Percentiles rank a stretch among this genome's conserved stretches.
Conservation (phyloP, 352 stramenopile species). For the Globisporangium canariense region DNA sequence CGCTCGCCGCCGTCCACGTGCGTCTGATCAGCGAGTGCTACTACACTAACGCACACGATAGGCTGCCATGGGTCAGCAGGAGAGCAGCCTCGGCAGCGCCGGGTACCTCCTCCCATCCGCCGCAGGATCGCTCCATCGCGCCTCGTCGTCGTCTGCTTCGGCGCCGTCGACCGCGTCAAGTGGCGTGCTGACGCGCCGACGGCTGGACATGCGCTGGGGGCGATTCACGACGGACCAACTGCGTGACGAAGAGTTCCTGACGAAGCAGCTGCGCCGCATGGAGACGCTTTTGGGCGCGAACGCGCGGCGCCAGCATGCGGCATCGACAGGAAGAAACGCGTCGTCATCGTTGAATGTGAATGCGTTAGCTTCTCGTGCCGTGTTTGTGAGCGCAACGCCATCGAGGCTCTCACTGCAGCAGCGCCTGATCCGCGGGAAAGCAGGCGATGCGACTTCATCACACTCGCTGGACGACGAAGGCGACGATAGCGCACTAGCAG, state of each 20-base stretch:
- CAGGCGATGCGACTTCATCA: conserved; percentile 9
- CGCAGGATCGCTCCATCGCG: not conserved
- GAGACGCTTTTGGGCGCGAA: conserved; percentile 38
- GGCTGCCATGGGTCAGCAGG: conserved; percentile 11
- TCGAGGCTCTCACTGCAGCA: conserved; percentile 13
- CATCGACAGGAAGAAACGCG: not conserved
- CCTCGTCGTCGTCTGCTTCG: not conserved
- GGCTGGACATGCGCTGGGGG: conserved; percentile 65
- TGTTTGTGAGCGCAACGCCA: conserved; percentile 18
- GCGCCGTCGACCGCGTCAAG: not conserved
- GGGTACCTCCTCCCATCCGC: conserved; percentile 4
- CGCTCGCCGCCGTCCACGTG: no score
- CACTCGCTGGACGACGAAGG: conserved; percentile 12
- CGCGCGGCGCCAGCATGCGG: conserved; percentile 13
- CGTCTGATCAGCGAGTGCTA: no score
- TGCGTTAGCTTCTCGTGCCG: not conserved
- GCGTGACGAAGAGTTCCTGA: conserved; percentile 62
- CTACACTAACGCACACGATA: not conserved
- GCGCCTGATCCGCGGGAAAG: conserved; percentile 16
- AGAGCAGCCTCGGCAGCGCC: conserved; percentile 14
- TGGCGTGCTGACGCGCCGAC: conserved; percentile 9
- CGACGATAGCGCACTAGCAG: conserved; percentile 19
- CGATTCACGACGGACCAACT: conserved; percentile 61
- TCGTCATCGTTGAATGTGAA: not conserved
- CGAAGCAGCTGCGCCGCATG: conserved; percentile 58